Percentiles rank a stretch among this genome's conserved stretches.
Evolutionary conservation across 257 asterid genomes (phyloP).

Genomic region (Solanum raphanifolium): DNA sequence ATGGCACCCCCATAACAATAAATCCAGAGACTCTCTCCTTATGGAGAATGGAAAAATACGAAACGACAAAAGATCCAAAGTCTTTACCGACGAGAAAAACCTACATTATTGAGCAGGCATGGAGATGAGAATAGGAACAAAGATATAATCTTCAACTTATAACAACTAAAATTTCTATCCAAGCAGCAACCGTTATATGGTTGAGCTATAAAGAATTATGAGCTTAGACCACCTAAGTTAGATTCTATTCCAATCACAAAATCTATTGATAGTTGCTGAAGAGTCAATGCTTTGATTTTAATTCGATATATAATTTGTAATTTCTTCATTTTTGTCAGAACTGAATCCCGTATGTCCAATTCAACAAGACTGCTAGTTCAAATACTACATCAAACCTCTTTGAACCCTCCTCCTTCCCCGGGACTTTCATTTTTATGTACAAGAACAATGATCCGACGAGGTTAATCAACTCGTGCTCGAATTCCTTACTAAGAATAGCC

Average conservation of each 20-base stretch:
- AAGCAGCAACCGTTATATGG: neutral
- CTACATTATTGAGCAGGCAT: conserved; percentile 15
- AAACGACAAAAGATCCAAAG: conserved; percentile 43
- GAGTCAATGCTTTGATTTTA: too few species aligned
- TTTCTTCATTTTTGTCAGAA: too few species aligned
- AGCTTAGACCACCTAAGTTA: too few species aligned
- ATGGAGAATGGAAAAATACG: conserved; percentile 43
- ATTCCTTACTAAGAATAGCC: conserved; percentile 24
- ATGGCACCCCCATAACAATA: conserved; percentile 54
- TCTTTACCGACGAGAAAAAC: conserved; percentile 69
- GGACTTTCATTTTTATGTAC: conserved; percentile 11
- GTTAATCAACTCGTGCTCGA: conserved; percentile 39
- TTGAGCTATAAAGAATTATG: too few species aligned
- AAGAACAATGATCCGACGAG: conserved; percentile 51
- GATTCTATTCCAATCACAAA: too few species aligned
- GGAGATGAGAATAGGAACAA: neutral
- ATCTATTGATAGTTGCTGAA: too few species aligned
- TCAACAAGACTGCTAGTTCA: too few species aligned
- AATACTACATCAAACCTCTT: too few species aligned
- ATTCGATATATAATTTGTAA: too few species aligned
- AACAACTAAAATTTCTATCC: neutral
- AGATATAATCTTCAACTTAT: neutral
- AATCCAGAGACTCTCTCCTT: conserved; percentile 44
- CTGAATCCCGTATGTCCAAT: too few species aligned
- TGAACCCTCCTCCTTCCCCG: too few species aligned